Conservation (phyloP, 2,329 filamentous ascomycete genomes). For the Colletotrichum sp. region DNA sequence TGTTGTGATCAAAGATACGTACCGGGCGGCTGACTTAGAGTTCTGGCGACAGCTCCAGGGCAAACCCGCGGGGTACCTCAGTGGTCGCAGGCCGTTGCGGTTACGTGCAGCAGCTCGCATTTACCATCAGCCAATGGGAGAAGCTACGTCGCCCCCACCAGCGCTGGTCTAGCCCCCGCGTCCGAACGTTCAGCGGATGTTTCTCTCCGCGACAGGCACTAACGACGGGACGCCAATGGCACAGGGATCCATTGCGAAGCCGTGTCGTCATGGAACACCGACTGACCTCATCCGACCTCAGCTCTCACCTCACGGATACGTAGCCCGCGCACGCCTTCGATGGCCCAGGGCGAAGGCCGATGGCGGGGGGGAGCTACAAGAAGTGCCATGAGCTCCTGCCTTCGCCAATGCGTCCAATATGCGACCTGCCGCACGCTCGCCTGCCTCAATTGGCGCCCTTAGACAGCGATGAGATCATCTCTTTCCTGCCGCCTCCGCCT, state of each 20-base stretch:
- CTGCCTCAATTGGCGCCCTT: not conserved
- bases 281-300: slow-evolving; percentile 17
- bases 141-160: not conserved
- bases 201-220: not conserved
- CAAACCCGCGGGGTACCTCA: not conserved
- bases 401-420: not conserved
- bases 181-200: not conserved
- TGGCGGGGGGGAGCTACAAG: not conserved
- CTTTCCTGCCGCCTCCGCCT: not conserved
- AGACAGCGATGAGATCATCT: slow-evolving; percentile 14
- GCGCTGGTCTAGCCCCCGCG: not conserved
- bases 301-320: not conserved
- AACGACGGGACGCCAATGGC: not conserved
- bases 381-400: not conserved
- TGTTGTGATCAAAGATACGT: not conserved
- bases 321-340: not conserved
- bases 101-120: not conserved
- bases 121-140: not conserved
- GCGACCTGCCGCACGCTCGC: not conserved
- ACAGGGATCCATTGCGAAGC: not conserved
- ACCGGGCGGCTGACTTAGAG: not conserved
- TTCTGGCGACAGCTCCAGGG: not conserved
- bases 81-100: not conserved
- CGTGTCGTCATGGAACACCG: slow-evolving; percentile 15
- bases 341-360: not conserved